Base-by-base conservation (phyloP, 2,329 filamentous ascomycete genomes). In the Pseudogymnoascus sp. region DNA sequence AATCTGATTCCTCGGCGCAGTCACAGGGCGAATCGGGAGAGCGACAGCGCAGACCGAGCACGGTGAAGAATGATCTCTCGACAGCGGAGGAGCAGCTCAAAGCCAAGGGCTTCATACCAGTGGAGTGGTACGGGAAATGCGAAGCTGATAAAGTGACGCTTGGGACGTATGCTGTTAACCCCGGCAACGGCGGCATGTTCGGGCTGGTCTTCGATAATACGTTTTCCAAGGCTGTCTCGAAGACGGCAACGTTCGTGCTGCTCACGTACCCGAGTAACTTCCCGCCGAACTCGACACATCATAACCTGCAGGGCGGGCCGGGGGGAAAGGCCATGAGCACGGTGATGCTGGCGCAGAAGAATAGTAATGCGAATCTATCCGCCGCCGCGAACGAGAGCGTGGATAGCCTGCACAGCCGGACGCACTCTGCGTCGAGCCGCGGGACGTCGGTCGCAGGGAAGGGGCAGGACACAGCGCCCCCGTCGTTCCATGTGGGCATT, bases 131-230 rank as follows among this genome's bases (percentile, higher is more conserved):
- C 67, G 94, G 94, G 40, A 96, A 93, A 79, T 97, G 92, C 74
- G 93, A 97, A 75, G 92, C 94, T 37, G 93, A 97, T 77, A 93
- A 94, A 77, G 92, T 97, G 59, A 89, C 90, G 17, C 91, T 93
- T 74, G 94, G 93, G 33, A 94, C 87, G 17, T 90, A 91, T 72
- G 89, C 96, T 71, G 90, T 97, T 24, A 78, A 79, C 0, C 70
- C 78, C 6, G 85, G 85, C 35, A 85, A 94, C 65, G 90, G 87
- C 24, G 94, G 94, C 71, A 97, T 96, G 84, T 99, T 96, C 72
- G 94, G 92, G 62, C 79, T 99, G 64, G 91, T 97, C 33, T 96
- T 99, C 71, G 94, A 99, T 82, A 99, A 99, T 72, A 99, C 94
- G 29, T 99, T 99, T 73, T 96, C 92, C 63, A 97, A 97, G 77